Evolutionary conservation across 495 filamentous ascomycete species (phyloP).

Genomic region (Annulohypoxylon moriforme): DNA sequence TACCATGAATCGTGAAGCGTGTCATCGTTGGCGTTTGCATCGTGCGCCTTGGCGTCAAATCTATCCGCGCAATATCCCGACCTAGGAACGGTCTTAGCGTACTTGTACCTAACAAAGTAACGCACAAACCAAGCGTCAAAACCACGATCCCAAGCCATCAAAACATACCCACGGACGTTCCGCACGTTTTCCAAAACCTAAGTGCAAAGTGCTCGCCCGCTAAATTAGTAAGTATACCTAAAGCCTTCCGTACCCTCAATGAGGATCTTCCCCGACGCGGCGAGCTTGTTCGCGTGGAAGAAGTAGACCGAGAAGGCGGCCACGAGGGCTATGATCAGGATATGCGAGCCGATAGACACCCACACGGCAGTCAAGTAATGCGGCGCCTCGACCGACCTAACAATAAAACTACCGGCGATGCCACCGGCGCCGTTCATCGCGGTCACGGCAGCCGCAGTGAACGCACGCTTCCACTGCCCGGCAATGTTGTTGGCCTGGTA

Average conservation of each 20-base stretch:
- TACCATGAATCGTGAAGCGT: conserved; percentile 8
- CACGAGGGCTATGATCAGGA: conserved; percentile 73
- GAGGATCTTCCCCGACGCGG: conserved; percentile 58
- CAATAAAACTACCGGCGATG: conserved; percentile 81
- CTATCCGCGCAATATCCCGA: neutral
- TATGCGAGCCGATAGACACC: conserved; percentile 78
- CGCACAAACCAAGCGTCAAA: neutral
- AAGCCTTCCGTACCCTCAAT: conserved; percentile 68
- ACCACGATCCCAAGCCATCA: neutral
- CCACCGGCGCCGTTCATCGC: conserved; percentile 80
- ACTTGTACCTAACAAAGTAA: too few relatives aligned
- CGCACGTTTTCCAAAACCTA: too few relatives aligned
- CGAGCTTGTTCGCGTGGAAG: conserved; percentile 65
- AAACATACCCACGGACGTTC: neutral
- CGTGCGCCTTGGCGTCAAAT: too few relatives aligned
- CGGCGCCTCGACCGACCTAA: conserved; percentile 73
- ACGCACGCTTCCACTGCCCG: conserved; percentile 80
- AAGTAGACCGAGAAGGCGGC: conserved; percentile 71
- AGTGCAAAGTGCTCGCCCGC: too few relatives aligned
- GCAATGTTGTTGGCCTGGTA: conserved; percentile 78
- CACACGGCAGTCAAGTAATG: conserved; percentile 76
- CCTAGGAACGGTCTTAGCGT: neutral
- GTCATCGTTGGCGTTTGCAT: neutral
- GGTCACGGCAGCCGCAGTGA: conserved; percentile 74
- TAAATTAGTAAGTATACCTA: conserved; percentile 62